Base-by-base conservation (phyloP, 495 filamentous ascomycete species). In the Xylaria longipes region DNA sequence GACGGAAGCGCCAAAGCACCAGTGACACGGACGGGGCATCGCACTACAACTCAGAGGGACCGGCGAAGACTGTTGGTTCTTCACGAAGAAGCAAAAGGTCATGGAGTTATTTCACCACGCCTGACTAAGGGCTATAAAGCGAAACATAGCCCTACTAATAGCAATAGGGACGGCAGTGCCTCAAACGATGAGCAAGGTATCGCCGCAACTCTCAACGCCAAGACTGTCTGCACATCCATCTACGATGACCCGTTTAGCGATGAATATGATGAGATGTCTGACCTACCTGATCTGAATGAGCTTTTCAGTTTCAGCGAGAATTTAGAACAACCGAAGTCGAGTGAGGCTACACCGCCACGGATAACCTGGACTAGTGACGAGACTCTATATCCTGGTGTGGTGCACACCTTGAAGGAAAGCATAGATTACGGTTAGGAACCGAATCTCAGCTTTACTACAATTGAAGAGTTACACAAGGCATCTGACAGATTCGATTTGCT, bases 311-410 rank as follows among this genome's bases (percentile, higher is more conserved):
- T 33, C 29, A 61, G n/a, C 7, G 52, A 48, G 17, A 6, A 37
- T 31, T 0, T 25, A 17, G 20, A 65, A n/a, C 39, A 50, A 27
- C 20, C 25, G 5, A 15, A 80, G 78, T 45, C 39, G 65, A 62
- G 68, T 33, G n/a, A 76, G 70, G 9, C 68, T 70, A 41, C 80
- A 68, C 41, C 83, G 82, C 65, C 76, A 79, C 73, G 82, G 74
- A 8, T 54, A 77, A 22, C 61, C 73, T 11, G 75, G 68, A n/a
- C 75, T 63, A 69, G 72, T 77, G 41, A 79, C 57, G 41, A 86
- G 80, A 78, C 64, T 35, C 63, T 68, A 20, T 73, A 68, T 60
- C 71, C 73, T 52, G 74, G 71, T 29, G 70, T 75, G 64, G 69
- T 76, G 41, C 63, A 71, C 8, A 75, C 69, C 5, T 56, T 75